Evolutionary conservation across 2,329 filamentous ascomycete genomes (phyloP).

Genomic region (Exophiala dermatitidis): DNA sequence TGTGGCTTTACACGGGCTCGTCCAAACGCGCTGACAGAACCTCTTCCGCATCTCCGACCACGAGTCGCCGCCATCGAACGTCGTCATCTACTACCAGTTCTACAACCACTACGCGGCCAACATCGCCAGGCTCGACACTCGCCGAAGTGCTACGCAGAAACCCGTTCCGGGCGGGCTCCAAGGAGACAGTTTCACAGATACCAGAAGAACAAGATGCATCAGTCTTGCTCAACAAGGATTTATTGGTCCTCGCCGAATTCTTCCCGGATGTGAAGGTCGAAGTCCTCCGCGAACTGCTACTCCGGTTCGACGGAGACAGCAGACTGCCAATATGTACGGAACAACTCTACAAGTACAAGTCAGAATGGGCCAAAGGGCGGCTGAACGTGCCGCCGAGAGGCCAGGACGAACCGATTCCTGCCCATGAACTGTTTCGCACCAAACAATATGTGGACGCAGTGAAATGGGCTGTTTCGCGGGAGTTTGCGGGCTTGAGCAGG

Average conservation of each 20-base stretch:
- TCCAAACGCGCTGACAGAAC: slow-evolving; percentile 19
- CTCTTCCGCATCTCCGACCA: slow-evolving; percentile 2
- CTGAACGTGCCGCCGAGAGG: slow-evolving; percentile 35
- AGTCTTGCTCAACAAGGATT: slow-evolving; percentile 37
- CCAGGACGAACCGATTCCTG: slow-evolving; percentile 30
- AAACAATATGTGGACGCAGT: slow-evolving; percentile 39
- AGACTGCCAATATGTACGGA: slow-evolving; percentile 42
- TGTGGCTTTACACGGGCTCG: slow-evolving; percentile 21
- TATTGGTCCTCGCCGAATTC: slow-evolving; percentile 36
- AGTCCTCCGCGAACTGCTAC: slow-evolving; percentile 42
- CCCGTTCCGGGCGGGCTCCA: slow-evolving; percentile 32
- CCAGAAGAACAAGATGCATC: slow-evolving; percentile 30
- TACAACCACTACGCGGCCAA: slow-evolving; percentile 20
- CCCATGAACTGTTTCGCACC: slow-evolving; percentile 40
- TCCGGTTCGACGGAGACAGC: slow-evolving; percentile 42
- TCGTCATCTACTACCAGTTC: slow-evolving; percentile 11
- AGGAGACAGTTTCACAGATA: slow-evolving; percentile 19
- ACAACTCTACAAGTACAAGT: slow-evolving; percentile 41
- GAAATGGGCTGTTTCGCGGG: slow-evolving; percentile 34
- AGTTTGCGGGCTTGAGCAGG: slow-evolving; percentile 39
- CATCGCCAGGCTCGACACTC: slow-evolving; percentile 33
- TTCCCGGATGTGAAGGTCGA: slow-evolving; percentile 44
- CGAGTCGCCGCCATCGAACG: slow-evolving; percentile 1
- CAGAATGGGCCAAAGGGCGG: slow-evolving; percentile 42
- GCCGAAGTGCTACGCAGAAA: slow-evolving; percentile 41